A percentile compares a stretch with the other conserved stretches of the same genome.
Conservation (phyloP, 2,329 filamentous ascomycete genomes). For the Rutstroemia sydowiana region DNA sequence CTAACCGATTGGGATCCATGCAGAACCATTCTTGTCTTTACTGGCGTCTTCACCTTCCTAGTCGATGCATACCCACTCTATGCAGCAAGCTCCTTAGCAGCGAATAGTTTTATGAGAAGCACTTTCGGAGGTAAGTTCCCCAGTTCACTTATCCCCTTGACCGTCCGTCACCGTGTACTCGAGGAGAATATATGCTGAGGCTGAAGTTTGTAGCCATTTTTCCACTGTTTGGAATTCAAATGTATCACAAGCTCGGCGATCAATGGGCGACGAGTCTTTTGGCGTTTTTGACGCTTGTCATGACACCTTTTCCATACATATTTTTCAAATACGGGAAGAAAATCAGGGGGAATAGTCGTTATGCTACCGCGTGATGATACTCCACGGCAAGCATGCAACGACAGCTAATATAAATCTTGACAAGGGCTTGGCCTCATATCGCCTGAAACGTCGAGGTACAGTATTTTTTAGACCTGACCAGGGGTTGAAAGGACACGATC, state of each 20-base stretch:
- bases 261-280: conserved; percentile 61
- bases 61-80: conserved; percentile 72
- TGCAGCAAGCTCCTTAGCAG: conserved; percentile 70
- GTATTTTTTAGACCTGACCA: not conserved
- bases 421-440: not conserved
- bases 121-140: conserved; percentile 76
- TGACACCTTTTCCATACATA: conserved; percentile 58
- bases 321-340: conserved; percentile 55
- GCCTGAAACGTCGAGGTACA: not conserved
- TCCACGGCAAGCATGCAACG: not conserved
- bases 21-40: conserved; percentile 63
- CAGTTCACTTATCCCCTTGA: not conserved
- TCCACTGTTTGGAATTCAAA: conserved; percentile 65
- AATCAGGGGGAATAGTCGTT: conserved; percentile 48
- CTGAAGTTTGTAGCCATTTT: conserved; percentile 51
- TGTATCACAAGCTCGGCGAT: conserved; percentile 63
- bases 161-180: not conserved
- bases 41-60: conserved; percentile 76
- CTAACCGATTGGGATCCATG: conserved; percentile 24
- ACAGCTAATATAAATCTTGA: conserved; percentile 5
- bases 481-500: not conserved
- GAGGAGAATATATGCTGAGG: conserved; percentile 11
- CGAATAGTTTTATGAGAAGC: conserved; percentile 72
- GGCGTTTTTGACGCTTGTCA: conserved; percentile 52
- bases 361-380: conserved; percentile 35